Conservation (phyloP, 2,329 filamentous ascomycete genomes). For the Cordyceps tenuipes region DNA sequence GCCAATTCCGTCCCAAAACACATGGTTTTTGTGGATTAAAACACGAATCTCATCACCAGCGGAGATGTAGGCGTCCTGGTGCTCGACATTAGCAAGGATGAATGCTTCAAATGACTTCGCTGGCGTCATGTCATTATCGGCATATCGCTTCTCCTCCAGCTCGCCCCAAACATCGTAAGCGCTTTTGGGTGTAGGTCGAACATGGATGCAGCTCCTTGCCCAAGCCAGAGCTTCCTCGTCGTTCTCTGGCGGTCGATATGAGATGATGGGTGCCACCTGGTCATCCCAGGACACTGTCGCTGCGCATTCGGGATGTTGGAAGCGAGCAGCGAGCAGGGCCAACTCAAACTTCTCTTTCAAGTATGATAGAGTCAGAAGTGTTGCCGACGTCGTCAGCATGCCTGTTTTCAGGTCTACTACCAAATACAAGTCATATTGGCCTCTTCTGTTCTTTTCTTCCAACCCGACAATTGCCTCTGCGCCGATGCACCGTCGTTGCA, state of each 20-base stretch:
- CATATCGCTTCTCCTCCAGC: not conserved
- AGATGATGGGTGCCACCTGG: not conserved
- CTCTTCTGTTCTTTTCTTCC: not conserved
- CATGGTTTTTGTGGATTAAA: not conserved
- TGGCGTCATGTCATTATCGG: not conserved
- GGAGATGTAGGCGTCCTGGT: not conserved
- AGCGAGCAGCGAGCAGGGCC: slow-evolving; percentile 1
- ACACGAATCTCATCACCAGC: not conserved
- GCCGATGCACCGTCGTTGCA: not conserved
- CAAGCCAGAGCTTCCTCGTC: not conserved
- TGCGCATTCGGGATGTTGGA: slow-evolving; percentile 6
- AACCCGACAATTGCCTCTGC: not conserved
- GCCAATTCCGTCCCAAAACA: not conserved
- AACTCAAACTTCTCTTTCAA: slow-evolving; percentile 10
- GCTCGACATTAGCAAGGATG: not conserved
- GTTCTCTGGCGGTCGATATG: not conserved
- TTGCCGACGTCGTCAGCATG: not conserved
- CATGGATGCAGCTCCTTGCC: not conserved
- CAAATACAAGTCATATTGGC: not conserved
- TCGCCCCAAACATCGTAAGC: not conserved
- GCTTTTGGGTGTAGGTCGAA: not conserved
- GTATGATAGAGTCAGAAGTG: not conserved
- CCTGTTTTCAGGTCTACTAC: not conserved
- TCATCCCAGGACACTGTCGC: slow-evolving; percentile 4
- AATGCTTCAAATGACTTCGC: not conserved